Evolutionary conservation across 139 green algal species (phyloP).

Genomic region (Chlorokybus atmophyticus): DNA sequence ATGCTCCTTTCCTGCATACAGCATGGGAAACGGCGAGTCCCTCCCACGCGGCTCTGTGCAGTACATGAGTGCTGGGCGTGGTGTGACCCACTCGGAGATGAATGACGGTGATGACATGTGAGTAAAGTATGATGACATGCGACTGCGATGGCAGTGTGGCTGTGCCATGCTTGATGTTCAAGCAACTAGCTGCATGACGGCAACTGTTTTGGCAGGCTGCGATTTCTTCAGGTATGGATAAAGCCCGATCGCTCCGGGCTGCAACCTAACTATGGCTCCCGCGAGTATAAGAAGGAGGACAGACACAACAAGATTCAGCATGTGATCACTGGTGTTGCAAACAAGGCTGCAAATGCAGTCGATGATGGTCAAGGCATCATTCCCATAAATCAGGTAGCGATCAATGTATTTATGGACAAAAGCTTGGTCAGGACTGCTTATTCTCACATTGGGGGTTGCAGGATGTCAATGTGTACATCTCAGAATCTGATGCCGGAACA

Average conservation of each 20-base stretch:
- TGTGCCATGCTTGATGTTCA: neutral
- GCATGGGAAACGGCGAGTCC: conserved; percentile 24
- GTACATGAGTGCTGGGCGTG: conserved; percentile 29
- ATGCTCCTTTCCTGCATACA: conserved; percentile 4
- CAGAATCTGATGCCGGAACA: too few relatives aligned
- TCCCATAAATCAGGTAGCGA: too few relatives aligned
- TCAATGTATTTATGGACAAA: too few relatives aligned
- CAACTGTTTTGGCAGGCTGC: conserved; percentile 10
- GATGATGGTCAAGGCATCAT: too few relatives aligned
- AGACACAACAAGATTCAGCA: too few relatives aligned
- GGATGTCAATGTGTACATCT: too few relatives aligned
- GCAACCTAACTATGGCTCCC: conserved; percentile 24
- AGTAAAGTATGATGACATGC: conserved; percentile 1
- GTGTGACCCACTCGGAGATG: conserved; percentile 26
- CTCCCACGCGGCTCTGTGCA: conserved; percentile 19
- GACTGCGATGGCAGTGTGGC: neutral
- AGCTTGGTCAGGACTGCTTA: too few relatives aligned
- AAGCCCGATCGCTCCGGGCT: conserved; percentile 16
- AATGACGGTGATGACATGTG: conserved; percentile 25
- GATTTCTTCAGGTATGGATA: conserved; percentile 29
- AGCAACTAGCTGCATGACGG: neutral
- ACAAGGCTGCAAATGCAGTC: too few relatives aligned
- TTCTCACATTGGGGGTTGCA: too few relatives aligned
- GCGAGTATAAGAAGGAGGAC: conserved; percentile 17
- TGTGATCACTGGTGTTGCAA: too few relatives aligned